A percentile compares a stretch with the other conserved stretches of the same genome.
phyloP scores from a whole-genome alignment of 345 rosid species.

The Arabidopsis arenosa region DNA sequence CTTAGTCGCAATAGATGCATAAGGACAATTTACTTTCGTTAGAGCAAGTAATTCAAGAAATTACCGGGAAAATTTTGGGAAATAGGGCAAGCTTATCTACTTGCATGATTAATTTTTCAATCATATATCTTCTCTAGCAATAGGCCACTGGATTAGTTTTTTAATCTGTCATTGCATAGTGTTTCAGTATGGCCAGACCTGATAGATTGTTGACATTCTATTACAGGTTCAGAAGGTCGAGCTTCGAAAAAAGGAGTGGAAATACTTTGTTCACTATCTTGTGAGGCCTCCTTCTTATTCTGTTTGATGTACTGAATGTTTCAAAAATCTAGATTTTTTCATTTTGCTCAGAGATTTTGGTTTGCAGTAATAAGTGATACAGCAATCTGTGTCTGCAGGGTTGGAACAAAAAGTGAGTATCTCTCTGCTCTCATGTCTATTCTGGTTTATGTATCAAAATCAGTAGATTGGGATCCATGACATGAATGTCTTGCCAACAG shows the following conservation, averaged over 20 bases:
- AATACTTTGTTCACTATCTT: conserved; percentile 93
- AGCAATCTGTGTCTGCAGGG: conserved; percentile 68
- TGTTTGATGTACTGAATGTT: conserved; percentile 24
- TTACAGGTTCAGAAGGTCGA: conserved; percentile 86
- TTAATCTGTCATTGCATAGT: background rate
- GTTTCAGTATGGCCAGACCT: conserved; percentile 1
- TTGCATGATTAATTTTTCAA: background rate
- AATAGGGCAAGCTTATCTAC: background rate
- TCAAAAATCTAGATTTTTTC: conserved; percentile 9
- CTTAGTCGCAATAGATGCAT: background rate
- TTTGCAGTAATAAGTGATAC: conserved; percentile 42
- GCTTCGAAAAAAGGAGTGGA: conserved; percentile 92
- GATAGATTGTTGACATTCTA: conserved; percentile 1
- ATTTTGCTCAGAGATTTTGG: conserved; percentile 12
- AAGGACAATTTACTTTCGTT: background rate
- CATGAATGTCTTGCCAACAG: conserved; percentile 68
- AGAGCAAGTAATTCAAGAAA: background rate
- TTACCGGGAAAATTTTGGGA: background rate
- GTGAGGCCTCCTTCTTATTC: conserved; percentile 55
- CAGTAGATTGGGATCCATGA: conserved; percentile 36
- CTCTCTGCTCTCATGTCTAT: conserved; percentile 36
- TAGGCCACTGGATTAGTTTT: background rate
- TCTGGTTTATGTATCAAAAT: conserved; percentile 20
- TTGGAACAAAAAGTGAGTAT: conserved; percentile 97
- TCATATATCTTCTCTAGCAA: background rate